Percentiles rank a stretch among this genome's conserved stretches.
These are phyloP conservation scores for Mycena haematopus DNA, from an alignment of 768 basidiomycete species.

Conservation along the genomic window DNA sequence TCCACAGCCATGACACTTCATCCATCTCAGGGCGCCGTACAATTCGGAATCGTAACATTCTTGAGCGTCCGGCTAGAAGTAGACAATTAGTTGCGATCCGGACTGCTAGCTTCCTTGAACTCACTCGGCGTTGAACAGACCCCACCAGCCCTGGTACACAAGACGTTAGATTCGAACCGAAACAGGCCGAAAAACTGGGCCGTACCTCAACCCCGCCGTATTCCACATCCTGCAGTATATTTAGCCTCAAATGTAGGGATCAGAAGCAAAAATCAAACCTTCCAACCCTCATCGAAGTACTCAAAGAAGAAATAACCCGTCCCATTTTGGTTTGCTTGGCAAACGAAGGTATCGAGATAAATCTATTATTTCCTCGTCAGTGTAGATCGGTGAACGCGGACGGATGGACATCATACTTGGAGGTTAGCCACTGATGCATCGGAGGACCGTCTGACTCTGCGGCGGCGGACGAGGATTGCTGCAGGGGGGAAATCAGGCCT, in stretches of 20 bases:
- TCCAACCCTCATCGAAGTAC: conserved; percentile 85
- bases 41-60: conserved; percentile 69
- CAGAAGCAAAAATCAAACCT: conserved; percentile 48
- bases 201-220: conserved; percentile 51
- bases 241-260: background rate
- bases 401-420: conserved; percentile 46
- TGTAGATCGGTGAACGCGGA: background rate
- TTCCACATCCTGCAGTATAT: conserved; percentile 48
- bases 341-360: conserved; percentile 89
- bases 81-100: conserved; percentile 28
- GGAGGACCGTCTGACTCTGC: conserved; percentile 71
- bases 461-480: conserved; percentile 66
- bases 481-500: conserved; percentile 1
- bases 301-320: conserved; percentile 87
- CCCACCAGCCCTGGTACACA: conserved; percentile 30
- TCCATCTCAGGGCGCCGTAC: conserved; percentile 36
- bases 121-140: conserved; percentile 33
- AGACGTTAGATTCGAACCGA: background rate
- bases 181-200: background rate
- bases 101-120: conserved; percentile 9
- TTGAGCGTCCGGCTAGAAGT: conserved; percentile 70
- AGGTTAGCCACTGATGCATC: conserved; percentile 64
- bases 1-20: background rate
- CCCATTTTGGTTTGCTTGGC: conserved; percentile 80
- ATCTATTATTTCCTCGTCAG: conserved; percentile 45